phyloP scores from a whole-genome alignment of 108 stramenopile genomes.

The Nitzschia sp. region DNA sequence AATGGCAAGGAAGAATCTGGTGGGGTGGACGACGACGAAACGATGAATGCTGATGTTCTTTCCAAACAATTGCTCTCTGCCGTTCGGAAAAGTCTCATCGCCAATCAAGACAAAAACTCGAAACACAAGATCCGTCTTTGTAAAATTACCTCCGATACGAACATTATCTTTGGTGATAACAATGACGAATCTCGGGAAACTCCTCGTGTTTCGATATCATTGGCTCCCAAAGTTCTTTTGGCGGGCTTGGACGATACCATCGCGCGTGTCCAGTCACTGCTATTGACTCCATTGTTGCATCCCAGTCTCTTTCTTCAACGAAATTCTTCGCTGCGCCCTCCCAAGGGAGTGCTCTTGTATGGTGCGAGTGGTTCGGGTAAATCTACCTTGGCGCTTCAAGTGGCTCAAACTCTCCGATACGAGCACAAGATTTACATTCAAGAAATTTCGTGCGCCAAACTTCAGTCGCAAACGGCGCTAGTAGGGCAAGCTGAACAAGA shows the following conservation, averaged over 20 bases:
- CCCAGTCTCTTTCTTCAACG: conserved; percentile 57
- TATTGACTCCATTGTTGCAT: conserved; percentile 57
- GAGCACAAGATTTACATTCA: conserved; percentile 39
- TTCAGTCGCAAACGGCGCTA: conserved; percentile 66
- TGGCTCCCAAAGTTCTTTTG: conserved; percentile 28
- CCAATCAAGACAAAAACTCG: background rate
- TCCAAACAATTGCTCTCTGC: background rate
- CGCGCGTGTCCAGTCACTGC: conserved; percentile 44
- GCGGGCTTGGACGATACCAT: conserved; percentile 69
- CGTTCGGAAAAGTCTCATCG: conserved; percentile 2
- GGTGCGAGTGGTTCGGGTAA: conserved; percentile 84
- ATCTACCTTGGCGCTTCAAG: conserved; percentile 59
- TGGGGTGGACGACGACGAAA: background rate
- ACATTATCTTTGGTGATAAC: conserved; percentile 2
- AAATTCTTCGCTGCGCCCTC: conserved; percentile 46
- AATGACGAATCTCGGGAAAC: background rate
- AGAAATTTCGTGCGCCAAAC: conserved; percentile 60
- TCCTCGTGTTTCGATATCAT: background rate
- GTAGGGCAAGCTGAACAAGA: conserved; percentile 79
- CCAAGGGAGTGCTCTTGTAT: conserved; percentile 73
- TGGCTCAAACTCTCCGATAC: conserved; percentile 27
- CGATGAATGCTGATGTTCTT: background rate
- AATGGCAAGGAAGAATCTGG: background rate
- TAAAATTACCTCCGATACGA: conserved; percentile 21
- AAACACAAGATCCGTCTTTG: conserved; percentile 1